A percentile compares a stretch with the other conserved stretches of the same genome.
These are phyloP conservation scores for Trypanosoma melophagium DNA, from an alignment of 208 protist genomes.

Conservation along the genomic window DNA sequence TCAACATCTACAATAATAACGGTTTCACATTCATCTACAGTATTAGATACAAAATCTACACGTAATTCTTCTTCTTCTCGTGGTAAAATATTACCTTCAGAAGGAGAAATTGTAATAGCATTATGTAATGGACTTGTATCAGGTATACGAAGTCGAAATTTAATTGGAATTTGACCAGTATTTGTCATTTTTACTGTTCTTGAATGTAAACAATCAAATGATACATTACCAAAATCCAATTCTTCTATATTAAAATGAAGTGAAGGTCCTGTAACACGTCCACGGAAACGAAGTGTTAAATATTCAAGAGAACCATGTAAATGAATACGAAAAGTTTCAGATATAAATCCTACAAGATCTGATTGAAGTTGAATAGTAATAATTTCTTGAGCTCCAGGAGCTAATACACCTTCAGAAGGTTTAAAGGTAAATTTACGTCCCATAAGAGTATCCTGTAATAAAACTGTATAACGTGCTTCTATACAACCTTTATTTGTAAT, in stretches of 20 bases:
- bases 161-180: conserved; percentile 94
- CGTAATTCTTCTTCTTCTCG: conserved; percentile 53
- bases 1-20: conserved; percentile 92
- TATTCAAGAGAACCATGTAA: conserved; percentile 80
- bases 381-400: conserved; percentile 54
- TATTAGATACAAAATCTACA: conserved; percentile 82
- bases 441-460: conserved; percentile 57
- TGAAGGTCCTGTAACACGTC: conserved; percentile 90
- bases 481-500: conserved; percentile 92
- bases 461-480: conserved; percentile 84
- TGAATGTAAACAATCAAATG: conserved; percentile 88
- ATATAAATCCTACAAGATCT: conserved; percentile 87
- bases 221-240: conserved; percentile 93
- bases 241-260: conserved; percentile 91
- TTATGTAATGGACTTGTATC: conserved; percentile 44
- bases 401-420: conserved; percentile 71
- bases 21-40: conserved; percentile 75
- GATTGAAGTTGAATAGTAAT: conserved; percentile 82
- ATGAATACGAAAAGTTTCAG: conserved; percentile 88
- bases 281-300: conserved; percentile 81
- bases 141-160: conserved; percentile 80
- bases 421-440: conserved; percentile 84
- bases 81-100: conserved; percentile 69
- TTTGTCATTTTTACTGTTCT: conserved; percentile 84
- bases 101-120: conserved; percentile 79